Conservation (phyloP, 2,329 filamentous ascomycete species). For the Epichloe uncinata region DNA sequence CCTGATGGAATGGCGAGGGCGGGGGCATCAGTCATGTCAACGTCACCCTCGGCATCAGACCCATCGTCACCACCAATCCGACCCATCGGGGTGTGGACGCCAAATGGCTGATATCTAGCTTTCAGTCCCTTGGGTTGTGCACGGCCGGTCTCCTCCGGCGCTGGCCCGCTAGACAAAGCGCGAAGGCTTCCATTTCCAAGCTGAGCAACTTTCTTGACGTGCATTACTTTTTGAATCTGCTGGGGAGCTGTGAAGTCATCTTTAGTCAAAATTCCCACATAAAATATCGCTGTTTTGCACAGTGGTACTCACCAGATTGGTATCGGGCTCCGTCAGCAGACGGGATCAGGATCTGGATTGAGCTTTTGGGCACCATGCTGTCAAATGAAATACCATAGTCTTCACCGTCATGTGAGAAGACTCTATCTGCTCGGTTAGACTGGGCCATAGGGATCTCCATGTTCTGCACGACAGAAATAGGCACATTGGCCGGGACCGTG, state of each 20-base stretch:
- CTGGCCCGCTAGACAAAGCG: constrained; percentile 23
- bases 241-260: constrained; percentile 16
- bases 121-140: constrained; percentile 55
- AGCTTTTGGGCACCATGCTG: constrained; percentile 31
- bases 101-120: constrained; percentile 55
- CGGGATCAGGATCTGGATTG: constrained; percentile 49
- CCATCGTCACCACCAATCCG: constrained; percentile 27
- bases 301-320: constrained; percentile 31
- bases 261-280: constrained; percentile 1
- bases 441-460: constrained; percentile 47
- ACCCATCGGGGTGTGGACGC: constrained; percentile 27
- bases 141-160: constrained; percentile 38
- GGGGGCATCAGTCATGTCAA: constrained; percentile 31
- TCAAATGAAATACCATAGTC: constrained; percentile 49
- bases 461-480: constrained; percentile 53
- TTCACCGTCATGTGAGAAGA: constrained; percentile 50
- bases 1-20: constrained; percentile 9
- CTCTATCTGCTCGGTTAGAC: constrained; percentile 34
- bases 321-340: constrained; percentile 41
- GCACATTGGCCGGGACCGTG: constrained; percentile 54
- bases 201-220: constrained; percentile 49
- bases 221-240: constrained; percentile 45
- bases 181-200: constrained; percentile 26
- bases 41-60: constrained; percentile 30
- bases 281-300: constrained; percentile 5